A percentile compares a stretch with the other conserved stretches of the same genome.
Evolutionary conservation across 2,329 filamentous ascomycete species (phyloP).

Genomic region (Colletotrichum coccodes): DNA sequence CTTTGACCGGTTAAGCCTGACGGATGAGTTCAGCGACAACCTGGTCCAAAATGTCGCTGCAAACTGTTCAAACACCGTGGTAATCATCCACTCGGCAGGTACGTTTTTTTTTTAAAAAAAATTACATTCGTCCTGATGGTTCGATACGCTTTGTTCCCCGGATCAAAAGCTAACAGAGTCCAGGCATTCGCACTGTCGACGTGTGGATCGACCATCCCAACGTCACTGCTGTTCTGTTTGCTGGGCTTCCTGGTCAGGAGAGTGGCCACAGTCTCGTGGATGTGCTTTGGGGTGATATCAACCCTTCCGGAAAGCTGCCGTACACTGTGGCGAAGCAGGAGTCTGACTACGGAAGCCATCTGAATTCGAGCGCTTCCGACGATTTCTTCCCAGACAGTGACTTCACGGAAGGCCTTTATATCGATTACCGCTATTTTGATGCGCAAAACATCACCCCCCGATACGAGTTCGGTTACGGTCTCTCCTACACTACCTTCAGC

Average conservation of each 20-base stretch:
- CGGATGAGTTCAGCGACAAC: constrained; percentile 72
- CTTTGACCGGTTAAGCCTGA: constrained; percentile 68
- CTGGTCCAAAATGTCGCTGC: constrained; percentile 67
- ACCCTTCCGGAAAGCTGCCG: constrained; percentile 67
- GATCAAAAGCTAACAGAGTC: not conserved
- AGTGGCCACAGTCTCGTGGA: constrained; percentile 65
- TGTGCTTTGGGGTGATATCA: constrained; percentile 66
- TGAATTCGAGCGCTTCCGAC: constrained; percentile 41
- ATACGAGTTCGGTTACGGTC: constrained; percentile 66
- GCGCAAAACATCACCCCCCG: constrained; percentile 56
- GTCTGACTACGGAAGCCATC: constrained; percentile 62
- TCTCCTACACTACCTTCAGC: constrained; percentile 65
- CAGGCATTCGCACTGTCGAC: constrained; percentile 63
- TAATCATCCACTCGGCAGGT: constrained; percentile 72
- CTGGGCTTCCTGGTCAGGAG: constrained; percentile 73
- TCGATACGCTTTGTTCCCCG: too few relatives aligned
- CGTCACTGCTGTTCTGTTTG: constrained; percentile 71
- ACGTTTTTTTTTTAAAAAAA: not conserved
- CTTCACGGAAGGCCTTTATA: constrained; percentile 61
- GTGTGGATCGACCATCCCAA: constrained; percentile 71
- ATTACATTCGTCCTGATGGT: constrained; percentile 36
- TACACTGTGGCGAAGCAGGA: constrained; percentile 69
- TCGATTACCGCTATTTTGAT: constrained; percentile 68
- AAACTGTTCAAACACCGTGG: constrained; percentile 70
- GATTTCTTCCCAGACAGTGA: constrained; percentile 59